Percentiles rank a stretch among this genome's conserved stretches.
Evolutionary conservation across 1,139 yeast species (phyloP).

Genomic region (Zhuliangozyma blackwelliae): DNA sequence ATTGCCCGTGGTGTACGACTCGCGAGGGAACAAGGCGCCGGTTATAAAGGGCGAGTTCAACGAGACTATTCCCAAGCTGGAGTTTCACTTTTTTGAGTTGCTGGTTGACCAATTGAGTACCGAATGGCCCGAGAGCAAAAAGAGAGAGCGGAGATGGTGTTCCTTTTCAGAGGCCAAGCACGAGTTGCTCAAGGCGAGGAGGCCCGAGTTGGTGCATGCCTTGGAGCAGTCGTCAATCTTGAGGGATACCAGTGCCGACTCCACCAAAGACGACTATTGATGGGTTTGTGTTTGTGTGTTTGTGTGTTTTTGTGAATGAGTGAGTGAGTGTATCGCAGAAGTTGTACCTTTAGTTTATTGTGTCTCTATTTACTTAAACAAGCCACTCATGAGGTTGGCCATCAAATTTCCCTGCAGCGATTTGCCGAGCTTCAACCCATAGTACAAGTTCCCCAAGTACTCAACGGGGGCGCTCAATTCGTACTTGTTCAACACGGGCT

Average conservation of each 20-base stretch:
- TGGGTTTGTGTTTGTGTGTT: no score
- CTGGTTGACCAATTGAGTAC: slow-evolving; percentile 49
- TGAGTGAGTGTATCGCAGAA: no score
- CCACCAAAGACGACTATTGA: not conserved
- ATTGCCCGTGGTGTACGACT: slow-evolving; percentile 66
- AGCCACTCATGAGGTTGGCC: slow-evolving; percentile 84
- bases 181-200: slow-evolving; percentile 53
- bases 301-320: no score
- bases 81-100: slow-evolving; percentile 84
- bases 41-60: slow-evolving; percentile 39
- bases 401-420: slow-evolving; percentile 58
- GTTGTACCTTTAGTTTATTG: not conserved
- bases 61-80: slow-evolving; percentile 57
- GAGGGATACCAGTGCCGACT: slow-evolving; percentile 23
- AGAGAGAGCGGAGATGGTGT: slow-evolving; percentile 72
- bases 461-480: slow-evolving; percentile 42
- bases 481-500: slow-evolving; percentile 23
- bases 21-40: slow-evolving; percentile 62
- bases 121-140: slow-evolving; percentile 69
- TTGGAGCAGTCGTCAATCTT: slow-evolving; percentile 49
- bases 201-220: slow-evolving; percentile 70
- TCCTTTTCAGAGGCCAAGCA: slow-evolving; percentile 66
- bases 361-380: slow-evolving; percentile 39
- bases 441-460: slow-evolving; percentile 44
- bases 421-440: slow-evolving; percentile 44